These are phyloP conservation scores for Gynochthodes officinalis DNA, from an alignment of 257 asterid genomes.

Conservation along the genomic window DNA sequence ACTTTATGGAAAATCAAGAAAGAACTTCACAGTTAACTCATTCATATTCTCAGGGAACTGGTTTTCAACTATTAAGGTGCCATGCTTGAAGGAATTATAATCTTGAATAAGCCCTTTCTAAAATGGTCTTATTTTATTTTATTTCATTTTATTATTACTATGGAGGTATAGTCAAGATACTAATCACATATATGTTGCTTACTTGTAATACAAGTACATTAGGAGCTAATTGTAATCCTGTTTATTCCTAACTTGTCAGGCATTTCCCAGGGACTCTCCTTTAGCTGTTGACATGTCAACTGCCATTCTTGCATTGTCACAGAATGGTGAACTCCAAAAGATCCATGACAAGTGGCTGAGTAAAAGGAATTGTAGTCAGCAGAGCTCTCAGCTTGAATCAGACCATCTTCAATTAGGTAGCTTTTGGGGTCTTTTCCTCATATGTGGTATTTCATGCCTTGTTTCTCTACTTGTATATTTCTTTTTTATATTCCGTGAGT, in stretches of 20 bases:
- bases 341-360: constrained; percentile 30
- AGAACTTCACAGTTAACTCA: no score
- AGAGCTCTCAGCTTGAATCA: constrained; percentile 24
- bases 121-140: no score
- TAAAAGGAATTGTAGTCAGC: constrained; percentile 28
- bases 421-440: constrained; percentile 66
- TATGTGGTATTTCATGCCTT: constrained; percentile 45
- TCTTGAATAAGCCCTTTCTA: no score
- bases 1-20: no score
- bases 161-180: no score
- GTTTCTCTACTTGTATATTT: constrained; percentile 39
- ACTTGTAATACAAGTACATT: no score
- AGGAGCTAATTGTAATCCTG: background rate
- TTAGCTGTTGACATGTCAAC: constrained; percentile 35
- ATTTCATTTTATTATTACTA: no score
- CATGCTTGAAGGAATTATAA: no score
- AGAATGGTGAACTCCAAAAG: constrained; percentile 34
- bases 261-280: constrained; percentile 41
- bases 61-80: no score
- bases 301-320: constrained; percentile 31
- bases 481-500: constrained; percentile 33
- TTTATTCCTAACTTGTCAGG: constrained; percentile 15
- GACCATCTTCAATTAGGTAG: constrained; percentile 44
- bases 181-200: no score
- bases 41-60: no score